Evolutionary conservation across 2,329 filamentous ascomycete species (phyloP), one percentile per base, ranked within the genome.

Genomic region (Venturia carpophila): DNA sequence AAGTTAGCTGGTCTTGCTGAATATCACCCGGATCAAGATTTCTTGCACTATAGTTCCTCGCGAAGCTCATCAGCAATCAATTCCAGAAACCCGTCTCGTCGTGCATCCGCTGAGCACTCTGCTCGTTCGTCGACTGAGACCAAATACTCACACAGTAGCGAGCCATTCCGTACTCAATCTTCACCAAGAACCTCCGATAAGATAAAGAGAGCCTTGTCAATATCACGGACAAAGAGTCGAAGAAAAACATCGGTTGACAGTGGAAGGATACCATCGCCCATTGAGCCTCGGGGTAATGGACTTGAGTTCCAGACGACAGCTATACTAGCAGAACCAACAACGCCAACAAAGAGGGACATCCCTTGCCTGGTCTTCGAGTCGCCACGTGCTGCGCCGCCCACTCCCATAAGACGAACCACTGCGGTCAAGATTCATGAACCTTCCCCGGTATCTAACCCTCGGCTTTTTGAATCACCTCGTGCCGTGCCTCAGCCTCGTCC

Each of bases 191-290:
- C 17, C 3, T 19, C 24, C 6, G 63, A 65, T 41, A 55, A 34
- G 13, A 37, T 65, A 15, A 65, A 65, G 27, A 55, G 63, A 42
- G 63, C 63, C 24, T 45, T 65, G 5, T 56, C 63, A 2, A 21
- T 65, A 9, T 41, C 43, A 15, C 30, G 37, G 10, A 30, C 41
- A 21, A 61, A 30, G 37, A 19, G 47, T 49, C 41, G 19, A 34
- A 55, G 62, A 39, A 39, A n/a, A 19, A 58, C n/a, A 15, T 39
- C 47, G 27, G 34, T 39, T 34, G 9, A 34, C 15, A 7, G 41
- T 30, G 56, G 34, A 34, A 64, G 56, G 30, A 37, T n/a, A 39
- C 30, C 56, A 39, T 42, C 56, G 6, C 56, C 56, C 19, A 13
- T 30, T 19, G 37, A 42, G 5, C 30, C 56, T 24, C 47, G 13